Percentiles rank a stretch among this genome's conserved stretches.
Conservation (phyloP, 2,329 filamentous ascomycete genomes). For the Chalaropsis ovoidea region DNA sequence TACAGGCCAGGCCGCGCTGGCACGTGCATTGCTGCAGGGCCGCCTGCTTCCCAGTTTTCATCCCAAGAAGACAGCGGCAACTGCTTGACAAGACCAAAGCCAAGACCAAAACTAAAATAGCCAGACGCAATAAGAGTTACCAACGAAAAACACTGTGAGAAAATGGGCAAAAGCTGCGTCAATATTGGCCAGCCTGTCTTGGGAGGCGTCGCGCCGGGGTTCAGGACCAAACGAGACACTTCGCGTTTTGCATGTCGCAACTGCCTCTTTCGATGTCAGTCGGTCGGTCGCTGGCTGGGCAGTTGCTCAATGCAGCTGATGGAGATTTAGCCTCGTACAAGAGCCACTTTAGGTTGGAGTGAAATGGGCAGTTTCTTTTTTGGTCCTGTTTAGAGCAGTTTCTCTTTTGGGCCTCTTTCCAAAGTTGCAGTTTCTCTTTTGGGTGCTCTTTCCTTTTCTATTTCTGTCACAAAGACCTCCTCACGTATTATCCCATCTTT, state of each 20-base stretch:
- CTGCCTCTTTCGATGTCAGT: background rate
- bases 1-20: no score
- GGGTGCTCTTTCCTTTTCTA: background rate
- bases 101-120: no score
- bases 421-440: background rate
- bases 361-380: background rate
- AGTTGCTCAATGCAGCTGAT: background rate
- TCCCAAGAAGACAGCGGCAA: background rate
- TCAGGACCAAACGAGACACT: constrained; percentile 13
- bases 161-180: background rate
- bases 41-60: background rate
- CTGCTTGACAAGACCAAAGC: background rate
- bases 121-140: background rate
- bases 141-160: background rate
- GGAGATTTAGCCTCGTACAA: background rate
- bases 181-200: constrained; percentile 9
- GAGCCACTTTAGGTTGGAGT: background rate
- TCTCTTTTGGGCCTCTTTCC: no score
- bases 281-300: background rate
- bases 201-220: background rate
- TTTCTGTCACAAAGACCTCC: background rate
- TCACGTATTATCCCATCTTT: background rate
- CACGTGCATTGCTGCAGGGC: no score
- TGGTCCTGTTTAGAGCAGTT: background rate
- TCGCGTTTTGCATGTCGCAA: constrained; percentile 7